Evolutionary conservation across 2,329 filamentous ascomycete genomes (phyloP), one percentile per base, ranked within the genome.

Genomic region (Aspergillus sp.): DNA sequence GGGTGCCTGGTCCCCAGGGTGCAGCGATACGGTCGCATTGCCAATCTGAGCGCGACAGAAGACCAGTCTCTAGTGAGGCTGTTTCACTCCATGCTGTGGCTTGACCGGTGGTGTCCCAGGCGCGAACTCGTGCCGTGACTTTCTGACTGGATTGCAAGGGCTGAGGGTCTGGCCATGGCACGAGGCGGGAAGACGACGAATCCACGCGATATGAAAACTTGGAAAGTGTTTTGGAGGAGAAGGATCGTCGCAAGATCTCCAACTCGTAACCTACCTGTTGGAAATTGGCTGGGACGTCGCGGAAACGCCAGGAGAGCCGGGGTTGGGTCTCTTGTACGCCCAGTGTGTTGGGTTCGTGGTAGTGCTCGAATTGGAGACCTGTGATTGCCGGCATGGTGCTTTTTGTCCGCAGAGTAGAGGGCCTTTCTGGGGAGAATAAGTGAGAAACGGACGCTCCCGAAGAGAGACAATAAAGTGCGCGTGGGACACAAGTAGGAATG

Each of bases 281-380:
- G 29, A 42, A 31, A 6, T 4, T 6, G 29, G 29, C 2, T 14
- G 26, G 29, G 7, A 10, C 18, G 14, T 56, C 20, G 16, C 26
- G 2, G 22, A 32, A 56, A 10, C 39, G 45, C 54, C 54, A 56
- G 24, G 54, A 56, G 29, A 56, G 49, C 6, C 54, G 16, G 1
- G 54, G 54, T 6, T 20, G 47, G 9, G 47, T 56, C 14, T 56
- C 47, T 29, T 56, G 24, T 10, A 56, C 46, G 16, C 54, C 54
- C 12, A 56, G 18, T 18, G 54, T 50, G 22, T 56, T 56, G 4
- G 47, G 54, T n/a, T 18, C 14, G 31, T 56, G 54, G 31, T 56
- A 56, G 46, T 56, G 54, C 45, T 56, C 54, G 31, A 56, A 56
- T 31, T 42, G 54, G 31, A 56, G 24, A 7, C 14, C 16, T n/a